Evolutionary conservation across 805 yeast genomes (phyloP), one percentile per base, ranked within the genome.

Genomic region (Wickerhamiella spandovensis): DNA sequence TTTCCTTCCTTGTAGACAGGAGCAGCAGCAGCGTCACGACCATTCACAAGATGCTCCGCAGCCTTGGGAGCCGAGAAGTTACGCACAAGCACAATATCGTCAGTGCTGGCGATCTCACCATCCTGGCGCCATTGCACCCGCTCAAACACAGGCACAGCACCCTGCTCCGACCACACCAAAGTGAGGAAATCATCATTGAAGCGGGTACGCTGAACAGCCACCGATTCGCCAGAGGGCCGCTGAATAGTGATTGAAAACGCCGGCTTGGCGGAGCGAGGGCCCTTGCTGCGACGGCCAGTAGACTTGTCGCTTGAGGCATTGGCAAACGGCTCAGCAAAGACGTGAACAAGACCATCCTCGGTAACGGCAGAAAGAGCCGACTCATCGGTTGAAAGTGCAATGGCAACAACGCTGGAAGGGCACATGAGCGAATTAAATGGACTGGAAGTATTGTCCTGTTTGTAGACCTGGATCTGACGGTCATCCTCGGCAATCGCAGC

Each of bases 401-500:
- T 61, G 7, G 68, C 65, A 1, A 62, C 51, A 13, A 85, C 78
- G 47, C 83, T 76, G 15, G 86, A 71, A 54, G 82, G 83, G 2
- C 89, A 72, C 15, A 84, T 88, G 51, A 86, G 74, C 2, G 88
- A 84, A 8, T 72, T 65, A 22, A 67, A 66, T 2, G 81, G 70
- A 49, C 63, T 64, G 3, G 21, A 45, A 2, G 77, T 61, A 25
- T 66, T 61, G n/a, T 69, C 62, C 2, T 78, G 50, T 10, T 82
- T 74, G 61, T 82, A 81, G 37, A 84, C 69, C 62, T 86, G 86
- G 56, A 88, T 73, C 63, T 85, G 87, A 57, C 97, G 75, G 64
- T 89, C 97, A 53, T 81, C 81, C 35, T 70, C 70, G 1, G 96
- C 94, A 48, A 82, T 75, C 1, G 92, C 81, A 43, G 84, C 64